Base-by-base conservation (phyloP, 1,284 basidiomycete species). In the Neolentinus lepideus region DNA sequence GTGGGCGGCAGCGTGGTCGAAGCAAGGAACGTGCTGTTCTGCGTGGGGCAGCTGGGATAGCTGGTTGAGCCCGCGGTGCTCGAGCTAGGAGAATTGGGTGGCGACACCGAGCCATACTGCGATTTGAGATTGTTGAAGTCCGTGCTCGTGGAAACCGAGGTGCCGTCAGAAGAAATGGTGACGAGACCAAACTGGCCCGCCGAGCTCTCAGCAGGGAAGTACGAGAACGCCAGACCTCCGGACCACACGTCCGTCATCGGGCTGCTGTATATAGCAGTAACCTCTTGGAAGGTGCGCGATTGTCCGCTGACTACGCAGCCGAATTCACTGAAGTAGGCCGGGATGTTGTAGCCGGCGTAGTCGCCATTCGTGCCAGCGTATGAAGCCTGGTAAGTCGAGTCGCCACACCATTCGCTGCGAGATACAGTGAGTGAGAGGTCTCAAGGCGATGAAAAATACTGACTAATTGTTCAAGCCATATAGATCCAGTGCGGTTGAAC, bases 291-390 rank as follows among this genome's bases (percentile, higher is more conserved):
- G 25, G 84, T 72, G 62, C 92, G 85, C 46, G 86, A 83, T 21
- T 75, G 73, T 27, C 71, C 70, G 22, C 67, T 71, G 11, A 72
- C 79, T 65, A 87, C 83, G 64, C 89, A 92, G 57, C 93, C 93
- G 60, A 82, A 96, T 76, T 97, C 93, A 67, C 90, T 90, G 73
- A 95, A 92, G 77, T 95, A 95, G 3, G 90, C 90, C 1, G 84
- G 82, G 24, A 94, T 81, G 54, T 91, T 90, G 67, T 88, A 85
- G 59, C 80, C 76, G 63, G 75, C 78, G 68, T 80, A 90, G 35
- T 79, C 76, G 27, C 65, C 69, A 33, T 81, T 80, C 56, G 76
- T 78, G 46, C 62, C 67, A 46, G 76, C 71, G 67, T 89, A 90
- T 31, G 82, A 78, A 14, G 62, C 69, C 55, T 76, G 62, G 66